Base-by-base conservation (phyloP, 108 stramenopile species). In the Cylindrotheca closterium region DNA sequence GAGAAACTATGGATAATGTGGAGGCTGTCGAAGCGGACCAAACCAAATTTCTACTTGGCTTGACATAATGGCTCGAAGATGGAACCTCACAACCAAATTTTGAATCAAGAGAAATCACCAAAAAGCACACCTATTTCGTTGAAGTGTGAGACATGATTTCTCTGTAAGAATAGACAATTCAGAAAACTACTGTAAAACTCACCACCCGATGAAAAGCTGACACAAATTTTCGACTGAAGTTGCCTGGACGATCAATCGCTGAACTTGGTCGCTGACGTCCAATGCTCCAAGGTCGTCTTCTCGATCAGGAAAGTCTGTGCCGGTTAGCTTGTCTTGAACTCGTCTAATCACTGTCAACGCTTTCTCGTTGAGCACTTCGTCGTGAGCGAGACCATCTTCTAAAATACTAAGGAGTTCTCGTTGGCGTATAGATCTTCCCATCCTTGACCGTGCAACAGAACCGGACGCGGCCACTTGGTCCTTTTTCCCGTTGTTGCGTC, bases 131-230 rank as follows among this genome's bases (percentile, higher is more conserved):
- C n/a, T n/a, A n/a, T n/a, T n/a, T n/a, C n/a, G n/a, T n/a, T n/a
- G n/a, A n/a, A n/a, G n/a, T n/a, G n/a, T n/a, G n/a, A n/a, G n/a
- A n/a, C n/a, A n/a, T n/a, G n/a, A n/a, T n/a, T n/a, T n/a, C n/a
- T n/a, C n/a, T n/a, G n/a, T n/a, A n/a, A n/a, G n/a, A n/a, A n/a
- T n/a, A n/a, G n/a, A n/a, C n/a, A n/a, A n/a, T n/a, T n/a, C n/a
- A n/a, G n/a, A 15, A 15, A 42, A 42, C 10, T 74, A 67, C 73
- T 66, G 65, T 78, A 97, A 97, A 5, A 96, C 93, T 73, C 97
- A 98, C 97, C 96, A 99, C 15, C 99, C 99, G 55, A 97, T 82
- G 57, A 97, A 99, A 23, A 93, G 68, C 63, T 96, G 96, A 56
- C 92, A 90, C 42, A 99, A 70, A 79, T 98, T 99, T 57, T 98